These are phyloP conservation scores for Pestalotiopsis sp. DNA, from an alignment of 2,329 filamentous ascomycete species.

Conservation along the genomic window DNA sequence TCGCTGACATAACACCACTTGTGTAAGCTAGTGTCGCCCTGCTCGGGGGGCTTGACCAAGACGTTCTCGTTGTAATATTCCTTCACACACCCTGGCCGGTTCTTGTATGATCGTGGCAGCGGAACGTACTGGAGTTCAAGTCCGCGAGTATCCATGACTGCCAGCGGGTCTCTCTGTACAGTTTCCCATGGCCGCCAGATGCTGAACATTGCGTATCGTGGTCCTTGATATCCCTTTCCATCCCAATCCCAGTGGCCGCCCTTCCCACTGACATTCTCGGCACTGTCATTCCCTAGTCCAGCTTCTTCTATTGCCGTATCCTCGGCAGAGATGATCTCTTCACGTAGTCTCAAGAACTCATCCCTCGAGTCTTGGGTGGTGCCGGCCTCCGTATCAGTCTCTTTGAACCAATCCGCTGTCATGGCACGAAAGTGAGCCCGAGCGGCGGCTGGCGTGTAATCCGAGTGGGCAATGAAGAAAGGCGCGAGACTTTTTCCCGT, in stretches of 20 bases:
- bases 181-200: slow-evolving; percentile 24
- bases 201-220: slow-evolving; percentile 22
- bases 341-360: slow-evolving; percentile 13
- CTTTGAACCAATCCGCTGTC: slow-evolving; percentile 22
- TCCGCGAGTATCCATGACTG: slow-evolving; percentile 17
- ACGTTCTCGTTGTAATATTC: slow-evolving; percentile 12
- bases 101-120: slow-evolving; percentile 7
- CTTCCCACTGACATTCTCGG: not conserved
- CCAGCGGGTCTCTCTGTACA: slow-evolving; percentile 23
- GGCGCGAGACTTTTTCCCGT: not conserved
- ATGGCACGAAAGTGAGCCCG: slow-evolving; percentile 27
- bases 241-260: slow-evolving; percentile 11
- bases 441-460: slow-evolving; percentile 29
- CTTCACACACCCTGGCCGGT: slow-evolving; percentile 12
- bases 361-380: not conserved
- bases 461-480: slow-evolving; percentile 22
- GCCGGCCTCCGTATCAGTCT: slow-evolving; percentile 7
- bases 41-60: slow-evolving; percentile 12
- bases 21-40: slow-evolving; percentile 16
- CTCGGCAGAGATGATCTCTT: slow-evolving; percentile 26
- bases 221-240: slow-evolving; percentile 15
- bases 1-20: slow-evolving; percentile 21
- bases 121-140: slow-evolving; percentile 18
- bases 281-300: not conserved
- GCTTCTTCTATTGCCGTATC: slow-evolving; percentile 4